A percentile compares a stretch with the other conserved stretches of the same genome.
Conservation (phyloP, 23 red algal genomes). For the Gracilariopsis chorda region DNA sequence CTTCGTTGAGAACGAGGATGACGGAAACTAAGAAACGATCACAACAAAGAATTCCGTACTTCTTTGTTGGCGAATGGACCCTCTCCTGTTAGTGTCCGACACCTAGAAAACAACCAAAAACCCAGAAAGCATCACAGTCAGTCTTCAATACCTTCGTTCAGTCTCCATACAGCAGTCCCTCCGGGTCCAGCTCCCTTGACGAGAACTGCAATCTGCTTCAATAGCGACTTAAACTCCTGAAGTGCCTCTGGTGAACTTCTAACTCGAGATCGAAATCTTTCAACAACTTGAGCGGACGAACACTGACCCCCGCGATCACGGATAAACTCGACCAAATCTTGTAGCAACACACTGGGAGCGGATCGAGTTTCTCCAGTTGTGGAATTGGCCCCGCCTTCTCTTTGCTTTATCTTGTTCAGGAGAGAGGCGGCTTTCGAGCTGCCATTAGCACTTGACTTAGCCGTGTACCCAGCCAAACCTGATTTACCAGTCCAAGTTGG, state of each 20-base stretch:
- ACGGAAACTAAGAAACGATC: no score
- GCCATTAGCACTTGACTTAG: neutral
- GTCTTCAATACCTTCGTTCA: neutral
- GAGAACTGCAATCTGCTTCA: slow-evolving; percentile 55
- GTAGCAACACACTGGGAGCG: neutral
- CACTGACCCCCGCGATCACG: slow-evolving; percentile 6
- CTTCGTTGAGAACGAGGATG: no score
- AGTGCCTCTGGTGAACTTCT: neutral
- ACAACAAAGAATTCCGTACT: no score
- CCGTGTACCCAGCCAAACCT: slow-evolving; percentile 70
- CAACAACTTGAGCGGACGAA: slow-evolving; percentile 42
- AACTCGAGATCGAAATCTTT: slow-evolving; percentile 34
- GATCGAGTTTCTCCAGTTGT: neutral
- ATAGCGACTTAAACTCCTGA: slow-evolving; percentile 53
- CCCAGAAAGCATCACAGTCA: no score
- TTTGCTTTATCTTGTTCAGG: slow-evolving; percentile 24
- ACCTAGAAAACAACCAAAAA: no score
- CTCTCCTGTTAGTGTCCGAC: no score
- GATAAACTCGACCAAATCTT: slow-evolving; percentile 56
- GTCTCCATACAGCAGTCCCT: slow-evolving; percentile 43
- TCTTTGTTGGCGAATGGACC: no score
- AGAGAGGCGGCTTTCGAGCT: slow-evolving; percentile 27
- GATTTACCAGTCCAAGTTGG: slow-evolving; percentile 83
- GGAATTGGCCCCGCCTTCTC: slow-evolving; percentile 3
- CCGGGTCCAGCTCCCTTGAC: slow-evolving; percentile 43